These are phyloP conservation scores for Calocybe gangraenosa DNA, from an alignment of 768 basidiomycete species.

Conservation along the genomic window DNA sequence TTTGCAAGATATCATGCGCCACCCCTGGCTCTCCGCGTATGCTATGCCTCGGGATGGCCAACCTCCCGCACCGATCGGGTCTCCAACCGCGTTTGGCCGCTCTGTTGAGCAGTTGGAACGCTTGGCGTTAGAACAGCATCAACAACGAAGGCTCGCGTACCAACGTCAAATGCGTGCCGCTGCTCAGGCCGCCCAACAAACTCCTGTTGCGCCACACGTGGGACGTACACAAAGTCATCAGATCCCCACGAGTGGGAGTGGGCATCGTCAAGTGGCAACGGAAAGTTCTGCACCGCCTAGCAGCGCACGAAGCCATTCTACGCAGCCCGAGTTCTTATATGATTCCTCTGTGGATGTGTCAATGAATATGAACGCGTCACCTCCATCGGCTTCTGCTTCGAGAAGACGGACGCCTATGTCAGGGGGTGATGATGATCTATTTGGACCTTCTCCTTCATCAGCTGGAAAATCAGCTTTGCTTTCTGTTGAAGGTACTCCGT, in stretches of 20 bases:
- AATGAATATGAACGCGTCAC: slow-evolving; percentile 24
- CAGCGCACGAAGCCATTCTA: slow-evolving; percentile 47
- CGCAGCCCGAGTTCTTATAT: slow-evolving; percentile 73
- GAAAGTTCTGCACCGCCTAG: slow-evolving; percentile 15
- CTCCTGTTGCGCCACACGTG: slow-evolving; percentile 17
- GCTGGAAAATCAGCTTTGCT: slow-evolving; percentile 9
- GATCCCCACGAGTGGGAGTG: slow-evolving; percentile 33
- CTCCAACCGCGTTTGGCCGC: slow-evolving; percentile 52
- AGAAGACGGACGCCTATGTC: slow-evolving; percentile 25
- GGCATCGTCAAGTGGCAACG: slow-evolving; percentile 25
- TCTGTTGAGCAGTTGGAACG: slow-evolving; percentile 76
- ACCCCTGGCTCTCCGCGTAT: slow-evolving; percentile 80
- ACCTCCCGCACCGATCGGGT: slow-evolving; percentile 19
- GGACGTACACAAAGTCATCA: slow-evolving; percentile 54
- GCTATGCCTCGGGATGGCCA: slow-evolving; percentile 26
- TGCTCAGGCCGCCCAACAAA: slow-evolving; percentile 25
- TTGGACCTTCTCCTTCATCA: slow-evolving; percentile 45
- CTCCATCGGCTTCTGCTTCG: slow-evolving; percentile 21
- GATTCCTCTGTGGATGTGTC: slow-evolving; percentile 66
- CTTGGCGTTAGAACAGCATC: slow-evolving; percentile 80
- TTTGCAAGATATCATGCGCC: slow-evolving; percentile 76
- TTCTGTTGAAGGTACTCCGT: slow-evolving; percentile 8
- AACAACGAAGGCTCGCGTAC: slow-evolving; percentile 76
- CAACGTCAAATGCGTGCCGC: slow-evolving; percentile 74
- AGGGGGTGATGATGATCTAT: slow-evolving; percentile 66